Percentiles rank a stretch among this genome's conserved stretches.
These are phyloP conservation scores for Flaveria trinervia DNA, from an alignment of 129 eudicot genomes.

Conservation along the genomic window DNA sequence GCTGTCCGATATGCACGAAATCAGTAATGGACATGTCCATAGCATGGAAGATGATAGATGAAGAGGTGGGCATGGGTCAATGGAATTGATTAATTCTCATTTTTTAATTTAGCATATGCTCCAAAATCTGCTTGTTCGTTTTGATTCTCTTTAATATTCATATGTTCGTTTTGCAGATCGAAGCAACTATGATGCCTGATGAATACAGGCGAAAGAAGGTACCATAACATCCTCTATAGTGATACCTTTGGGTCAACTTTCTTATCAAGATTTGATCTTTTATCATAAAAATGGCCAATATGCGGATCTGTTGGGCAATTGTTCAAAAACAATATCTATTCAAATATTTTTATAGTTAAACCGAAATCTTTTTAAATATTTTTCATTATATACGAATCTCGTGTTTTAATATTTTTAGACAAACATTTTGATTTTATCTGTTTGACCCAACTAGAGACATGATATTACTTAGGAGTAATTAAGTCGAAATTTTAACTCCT, in stretches of 20 bases:
- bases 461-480: not conserved
- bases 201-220: slow-evolving; percentile 88
- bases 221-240: slow-evolving; percentile 2
- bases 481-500: not conserved
- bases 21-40: slow-evolving; percentile 86
- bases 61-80: slow-evolving; percentile 66
- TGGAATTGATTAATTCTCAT: not conserved
- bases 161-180: slow-evolving; percentile 51
- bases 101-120: not conserved
- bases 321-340: too few species aligned
- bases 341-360: too few species aligned
- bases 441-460: not conserved
- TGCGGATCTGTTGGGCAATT: too few species aligned
- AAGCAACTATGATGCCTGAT: slow-evolving; percentile 89
- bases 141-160: not conserved
- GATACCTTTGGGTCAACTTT: not conserved
- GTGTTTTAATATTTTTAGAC: too few species aligned
- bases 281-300: not conserved
- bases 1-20: slow-evolving; percentile 93
- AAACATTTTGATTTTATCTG: not conserved
- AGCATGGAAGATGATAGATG: slow-evolving; percentile 87
- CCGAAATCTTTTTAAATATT: too few species aligned
- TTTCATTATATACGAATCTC: too few species aligned
- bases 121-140: not conserved
- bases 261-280: not conserved